These are phyloP conservation scores for Clonostachys rosea DNA, from an alignment of 2,329 filamentous ascomycete genomes.

Conservation along the genomic window DNA sequence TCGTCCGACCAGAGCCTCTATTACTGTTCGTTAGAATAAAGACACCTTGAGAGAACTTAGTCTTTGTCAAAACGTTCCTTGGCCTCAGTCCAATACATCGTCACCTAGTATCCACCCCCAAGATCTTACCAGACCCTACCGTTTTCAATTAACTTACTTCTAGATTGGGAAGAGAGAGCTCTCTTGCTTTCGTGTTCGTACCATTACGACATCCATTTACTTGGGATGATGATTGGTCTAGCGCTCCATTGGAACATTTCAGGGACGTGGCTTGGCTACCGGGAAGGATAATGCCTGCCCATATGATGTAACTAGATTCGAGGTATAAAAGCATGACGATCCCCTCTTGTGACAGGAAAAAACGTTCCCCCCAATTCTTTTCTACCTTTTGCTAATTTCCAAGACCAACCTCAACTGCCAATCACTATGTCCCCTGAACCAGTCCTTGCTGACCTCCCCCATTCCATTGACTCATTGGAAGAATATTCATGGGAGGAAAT, in stretches of 20 bases:
- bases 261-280: neutral
- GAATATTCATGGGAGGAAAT: neutral
- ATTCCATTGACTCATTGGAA: neutral
- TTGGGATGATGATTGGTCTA: neutral
- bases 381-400: neutral
- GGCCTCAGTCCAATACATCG: conserved; percentile 2
- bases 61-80: neutral
- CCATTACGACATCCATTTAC: neutral
- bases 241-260: neutral
- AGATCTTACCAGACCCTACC: conserved; percentile 14
- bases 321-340: neutral
- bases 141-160: conserved; percentile 3
- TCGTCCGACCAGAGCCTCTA: neutral
- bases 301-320: neutral
- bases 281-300: neutral
- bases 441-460: too few species aligned
- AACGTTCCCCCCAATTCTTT: neutral
- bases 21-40: conserved; percentile 4
- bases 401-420: neutral
- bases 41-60: conserved; percentile 6
- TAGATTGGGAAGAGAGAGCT: conserved; percentile 17
- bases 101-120: conserved; percentile 7
- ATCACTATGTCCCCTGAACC: neutral
- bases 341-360: neutral
- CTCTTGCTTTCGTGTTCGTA: conserved; percentile 25